Evolutionary conservation across 192 early-diverging fungal genomes (phyloP), one percentile per base, ranked within the genome.

Genomic region (Coemansia sp.): DNA sequence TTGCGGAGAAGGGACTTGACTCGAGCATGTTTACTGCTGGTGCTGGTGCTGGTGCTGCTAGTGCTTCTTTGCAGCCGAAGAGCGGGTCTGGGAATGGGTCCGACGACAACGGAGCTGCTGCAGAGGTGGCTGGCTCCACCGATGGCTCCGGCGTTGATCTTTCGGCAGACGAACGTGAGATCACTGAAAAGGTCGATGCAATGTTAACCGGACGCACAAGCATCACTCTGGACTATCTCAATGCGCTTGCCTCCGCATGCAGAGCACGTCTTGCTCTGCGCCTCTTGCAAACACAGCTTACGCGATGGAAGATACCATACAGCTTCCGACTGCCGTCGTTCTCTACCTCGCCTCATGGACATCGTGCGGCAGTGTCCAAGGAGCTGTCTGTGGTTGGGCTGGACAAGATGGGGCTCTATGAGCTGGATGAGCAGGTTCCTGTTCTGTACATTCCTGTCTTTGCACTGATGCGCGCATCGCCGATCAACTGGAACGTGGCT

Each of bases 371-470:
- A 12, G 79, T 82, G 37, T 82, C 79, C 15, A 60, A 74, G 72
- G 76, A 83, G 69, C 76, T 83, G 45, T 82, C 79, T 6, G 79
- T 82, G 6, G 79, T 76, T 7, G 76, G 72, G 12, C 48, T 75
- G 42, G 76, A 83, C 64, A 70, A 56, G 55, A 74, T 75, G 80
- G 75, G 80, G 12, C 58, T 83, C 11, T 78, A 78, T 21, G 80
- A 83, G 63, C 76, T 83, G 15, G 80, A 83, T 41, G 80, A 78
- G 76, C 80, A 83, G 42, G 80, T 83, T 26, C 80, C 80, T 0
- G 59, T 73, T 36, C 37, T 83, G 69, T 78, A 78, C 43, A 68
- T 83, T 48, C 76, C 80, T 8, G 58, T 83, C 8, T 59, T 45
- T 39, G 80, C 58, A 37, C 73, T 83, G 63, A 83, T 83, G 76